Conservation (phyloP, 2,329 filamentous ascomycete species). For the Macroventuria anomochaeta region DNA sequence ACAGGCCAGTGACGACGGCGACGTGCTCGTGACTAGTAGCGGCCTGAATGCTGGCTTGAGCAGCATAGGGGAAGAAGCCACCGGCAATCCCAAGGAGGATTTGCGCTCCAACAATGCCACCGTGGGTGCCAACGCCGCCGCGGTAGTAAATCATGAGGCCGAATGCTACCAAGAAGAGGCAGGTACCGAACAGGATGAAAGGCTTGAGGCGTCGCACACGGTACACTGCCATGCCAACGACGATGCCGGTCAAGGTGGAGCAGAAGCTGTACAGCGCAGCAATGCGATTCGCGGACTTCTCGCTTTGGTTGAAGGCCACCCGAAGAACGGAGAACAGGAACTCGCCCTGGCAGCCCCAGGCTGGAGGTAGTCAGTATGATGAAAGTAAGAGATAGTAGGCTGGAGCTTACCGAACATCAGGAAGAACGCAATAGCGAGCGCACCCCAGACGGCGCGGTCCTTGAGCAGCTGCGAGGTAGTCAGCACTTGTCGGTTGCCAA, state of each 20-base stretch:
- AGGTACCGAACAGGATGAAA: conserved; percentile 67
- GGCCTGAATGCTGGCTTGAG: conserved; percentile 59
- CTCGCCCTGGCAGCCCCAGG: conserved; percentile 61
- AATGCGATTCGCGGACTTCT: conserved; percentile 64
- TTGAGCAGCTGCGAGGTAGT: conserved; percentile 56
- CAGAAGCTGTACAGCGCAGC: conserved; percentile 64
- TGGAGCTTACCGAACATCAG: conserved; percentile 22
- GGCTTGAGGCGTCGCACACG: conserved; percentile 65
- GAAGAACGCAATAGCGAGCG: conserved; percentile 61
- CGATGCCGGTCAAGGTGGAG: conserved; percentile 64
- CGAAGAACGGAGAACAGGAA: conserved; percentile 68
- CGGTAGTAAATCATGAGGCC: conserved; percentile 69
- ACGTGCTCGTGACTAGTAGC: conserved; percentile 62
- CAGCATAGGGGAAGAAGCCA: conserved; percentile 65
- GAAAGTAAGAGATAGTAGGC: too few relatives aligned
- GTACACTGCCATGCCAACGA: conserved; percentile 63
- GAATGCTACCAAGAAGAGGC: conserved; percentile 68
- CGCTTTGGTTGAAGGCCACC: conserved; percentile 66
- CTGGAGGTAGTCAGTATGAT: conserved; percentile 1
- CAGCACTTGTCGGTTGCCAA: background rate
- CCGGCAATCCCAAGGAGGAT: conserved; percentile 68
- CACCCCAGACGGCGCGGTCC: conserved; percentile 67
- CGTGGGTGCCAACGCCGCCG: conserved; percentile 57
- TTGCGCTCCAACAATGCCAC: conserved; percentile 68
- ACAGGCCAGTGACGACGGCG: conserved; percentile 69